Base-by-base conservation (phyloP, 805 yeast species). In the Sungouiozyma ichnusensis region DNA sequence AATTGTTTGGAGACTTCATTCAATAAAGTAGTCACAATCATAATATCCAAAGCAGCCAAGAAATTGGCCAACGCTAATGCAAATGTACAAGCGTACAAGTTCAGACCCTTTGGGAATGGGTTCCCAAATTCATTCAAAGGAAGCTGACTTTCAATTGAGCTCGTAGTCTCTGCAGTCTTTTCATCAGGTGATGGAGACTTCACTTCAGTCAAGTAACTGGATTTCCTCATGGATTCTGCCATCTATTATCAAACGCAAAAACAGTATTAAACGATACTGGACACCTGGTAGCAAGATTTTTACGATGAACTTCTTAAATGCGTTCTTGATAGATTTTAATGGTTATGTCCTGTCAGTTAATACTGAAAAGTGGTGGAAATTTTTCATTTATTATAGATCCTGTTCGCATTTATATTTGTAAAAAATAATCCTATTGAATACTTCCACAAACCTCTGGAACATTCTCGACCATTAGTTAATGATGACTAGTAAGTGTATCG, bases 1-100 rank as follows among this genome's bases (percentile, higher is more conserved):
- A 78, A 77, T 45, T 73, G 60, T 39, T 62, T 59, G 5, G 79
- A 74, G 2, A 78, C 73, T 1, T 59, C 62, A 15, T 74, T 67
- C 38, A 77, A 58, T 11, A 75, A 60, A 1, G 81, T 72, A 7
- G 72, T 51, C 2, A 73, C 72, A 43, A 78, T 77, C n/a, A 81
- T 76, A 48, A 73, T 77, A 53, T 78, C 84, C 35, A 78, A 56
- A 0, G 81, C 80, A 14, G 67, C 58, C 16, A 64, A 42, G 38
- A 57, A 61, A 20, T 53, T 43, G n/a, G 57, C 49, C 29, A 55
- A 37, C 7, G 53, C 48, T 32, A 59, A 44, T 7, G 53, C 45
- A 34, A 41, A 7, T 3, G 41, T 38, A 44, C 50, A 48, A 3
- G 38, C 42, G 24, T 42, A 45, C 15, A 49, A 32, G 9, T 39